Evolutionary conservation across 2,329 filamentous ascomycete genomes (phyloP).

Genomic region (Plenodomus biglobosus): DNA sequence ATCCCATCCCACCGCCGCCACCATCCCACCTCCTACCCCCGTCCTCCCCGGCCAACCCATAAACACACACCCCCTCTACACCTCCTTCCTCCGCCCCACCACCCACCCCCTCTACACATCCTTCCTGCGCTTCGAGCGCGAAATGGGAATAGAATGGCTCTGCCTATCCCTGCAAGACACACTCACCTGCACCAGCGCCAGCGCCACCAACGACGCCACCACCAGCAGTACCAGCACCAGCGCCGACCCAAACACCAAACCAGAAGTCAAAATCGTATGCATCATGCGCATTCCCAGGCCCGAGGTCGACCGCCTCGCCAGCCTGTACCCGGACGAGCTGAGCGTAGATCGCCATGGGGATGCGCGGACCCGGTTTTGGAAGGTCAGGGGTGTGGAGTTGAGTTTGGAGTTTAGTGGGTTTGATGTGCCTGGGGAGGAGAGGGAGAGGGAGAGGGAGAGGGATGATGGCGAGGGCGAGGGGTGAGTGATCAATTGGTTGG

Average conservation of each 20-base stretch:
- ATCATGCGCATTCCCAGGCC: conserved; percentile 36
- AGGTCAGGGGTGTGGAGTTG: conserved; percentile 35
- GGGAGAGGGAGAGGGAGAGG: background rate
- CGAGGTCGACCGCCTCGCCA: conserved; percentile 53
- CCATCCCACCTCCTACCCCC: background rate
- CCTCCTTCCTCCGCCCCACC: conserved; percentile 33
- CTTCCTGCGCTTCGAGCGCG: conserved; percentile 42
- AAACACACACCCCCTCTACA: conserved; percentile 22
- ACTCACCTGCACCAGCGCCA: background rate
- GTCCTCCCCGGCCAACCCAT: background rate
- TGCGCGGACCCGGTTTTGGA: conserved; percentile 38
- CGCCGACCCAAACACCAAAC: background rate
- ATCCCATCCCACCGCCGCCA: background rate
- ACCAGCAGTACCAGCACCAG: too few species aligned
- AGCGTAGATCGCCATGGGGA: conserved; percentile 32
- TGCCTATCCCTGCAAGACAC: conserved; percentile 39
- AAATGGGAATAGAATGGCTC: conserved; percentile 40
- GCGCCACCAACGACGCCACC: background rate
- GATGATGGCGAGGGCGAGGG: background rate
- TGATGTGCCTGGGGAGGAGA: background rate
- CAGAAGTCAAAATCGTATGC: conserved; percentile 41
- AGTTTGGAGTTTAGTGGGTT: conserved; percentile 38
- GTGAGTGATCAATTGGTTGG: background rate
- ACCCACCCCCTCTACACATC: conserved; percentile 24
- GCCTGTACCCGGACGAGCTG: conserved; percentile 59